A percentile compares a stretch with the other conserved stretches of the same genome.
Conservation (phyloP, 306 rosid species). For the Vigna angularis region DNA sequence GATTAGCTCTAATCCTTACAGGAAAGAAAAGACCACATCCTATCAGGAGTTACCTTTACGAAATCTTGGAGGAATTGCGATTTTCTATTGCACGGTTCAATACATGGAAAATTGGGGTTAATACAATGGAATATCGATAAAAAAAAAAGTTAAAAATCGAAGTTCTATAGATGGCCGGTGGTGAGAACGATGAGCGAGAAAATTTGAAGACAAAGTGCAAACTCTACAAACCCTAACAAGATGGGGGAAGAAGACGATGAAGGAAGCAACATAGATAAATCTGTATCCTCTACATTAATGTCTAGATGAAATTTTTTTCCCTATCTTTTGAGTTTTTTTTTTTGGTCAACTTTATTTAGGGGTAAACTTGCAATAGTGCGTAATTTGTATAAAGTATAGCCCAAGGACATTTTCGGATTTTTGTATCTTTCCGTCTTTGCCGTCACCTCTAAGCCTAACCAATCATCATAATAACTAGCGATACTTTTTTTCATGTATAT, state of each 20-base stretch:
- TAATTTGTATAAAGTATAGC: slow-evolving; percentile 34
- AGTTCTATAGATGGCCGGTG: slow-evolving; percentile 26
- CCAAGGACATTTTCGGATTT: slow-evolving; percentile 35
- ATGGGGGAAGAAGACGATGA: slow-evolving; percentile 40
- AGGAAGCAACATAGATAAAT: slow-evolving; percentile 48
- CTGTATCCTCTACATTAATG: slow-evolving; percentile 43
- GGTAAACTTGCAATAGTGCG: slow-evolving; percentile 11
- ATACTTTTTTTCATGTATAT: background rate
- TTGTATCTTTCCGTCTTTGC: background rate
- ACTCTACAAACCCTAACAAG: slow-evolving; percentile 48
- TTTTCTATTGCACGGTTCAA: slow-evolving; percentile 24
- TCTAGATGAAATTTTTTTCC: slow-evolving; percentile 7
- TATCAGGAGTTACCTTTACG: slow-evolving; percentile 29
- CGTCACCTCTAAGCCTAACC: background rate
- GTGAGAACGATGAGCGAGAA: slow-evolving; percentile 31
- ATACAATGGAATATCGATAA: slow-evolving; percentile 32
- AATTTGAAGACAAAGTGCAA: slow-evolving; percentile 44
- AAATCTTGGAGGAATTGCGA: slow-evolving; percentile 45
- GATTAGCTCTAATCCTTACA: slow-evolving; percentile 39
- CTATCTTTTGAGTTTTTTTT: slow-evolving; percentile 7
- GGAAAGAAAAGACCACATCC: slow-evolving; percentile 35
- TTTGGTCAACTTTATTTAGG: slow-evolving; percentile 28
- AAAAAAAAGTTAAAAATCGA: slow-evolving; percentile 3
- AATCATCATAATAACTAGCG: background rate
- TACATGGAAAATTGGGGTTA: slow-evolving; percentile 22